Evolutionary conservation across 108 stramenopile genomes (phyloP), one percentile per base, ranked within the genome.

Genomic region (Phaeodactylum tricornutum): DNA sequence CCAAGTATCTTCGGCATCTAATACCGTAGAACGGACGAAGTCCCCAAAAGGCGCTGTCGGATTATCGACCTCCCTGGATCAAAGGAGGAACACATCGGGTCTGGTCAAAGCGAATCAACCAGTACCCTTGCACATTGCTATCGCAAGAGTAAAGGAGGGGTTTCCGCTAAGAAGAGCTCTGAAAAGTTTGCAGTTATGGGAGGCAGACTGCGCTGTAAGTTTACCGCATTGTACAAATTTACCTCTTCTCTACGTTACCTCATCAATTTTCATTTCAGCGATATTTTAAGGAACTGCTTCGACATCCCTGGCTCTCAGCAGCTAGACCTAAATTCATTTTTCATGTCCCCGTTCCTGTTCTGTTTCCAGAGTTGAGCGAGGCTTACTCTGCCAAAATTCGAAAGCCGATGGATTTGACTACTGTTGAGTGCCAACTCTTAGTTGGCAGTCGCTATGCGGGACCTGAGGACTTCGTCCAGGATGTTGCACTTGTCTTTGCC

Each of bases 381-480:
- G 62, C 57, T 6, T 90, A 90, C 46, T 57, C 64, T 16, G 61
- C 61, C 15, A 82, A 80, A 47, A 79, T 90, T 15, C 59, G 70
- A 16, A 74, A 86, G 30, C 88, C 84, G 8, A 90, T 90, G 88
- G 88, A 90, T 60, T 55, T 90, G 28, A 90, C 88, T n/a, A 86
- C 88, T 8, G 74, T 74, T 12, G 88, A 90, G 55, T 69, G 77
- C 27, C 83, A 79, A 16, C 66, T 90, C 12, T 65, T 90, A 36
- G 65, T 66, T 29, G 85, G 85, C n/a, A 71, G 64, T 25, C 34
- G 43, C 21, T 66, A 74, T 39, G 57, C 54, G 7, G 57, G 55
- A 6, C 62, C 75, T 16, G 75, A 90, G 23, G 84, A 85, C 21
- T 90, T 90, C 61, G 58, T 90, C 7, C 59, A 66, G 35, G 88